Conservation (phyloP, 352 stramenopile species). For the Phytophthora melonis region DNA sequence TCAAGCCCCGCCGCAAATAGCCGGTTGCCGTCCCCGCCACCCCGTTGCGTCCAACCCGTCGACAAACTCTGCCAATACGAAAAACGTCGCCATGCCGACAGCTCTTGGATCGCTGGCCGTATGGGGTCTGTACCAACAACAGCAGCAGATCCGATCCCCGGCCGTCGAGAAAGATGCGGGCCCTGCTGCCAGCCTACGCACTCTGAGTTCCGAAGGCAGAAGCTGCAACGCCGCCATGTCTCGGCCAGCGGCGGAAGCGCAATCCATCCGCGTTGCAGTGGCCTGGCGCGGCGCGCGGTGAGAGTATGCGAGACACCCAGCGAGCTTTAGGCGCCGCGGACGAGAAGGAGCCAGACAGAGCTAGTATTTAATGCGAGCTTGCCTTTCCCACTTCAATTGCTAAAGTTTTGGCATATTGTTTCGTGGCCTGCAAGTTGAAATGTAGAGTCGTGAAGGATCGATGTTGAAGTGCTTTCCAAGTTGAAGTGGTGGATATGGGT, state of each 20-base stretch:
- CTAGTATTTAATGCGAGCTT: slow-evolving; percentile 22
- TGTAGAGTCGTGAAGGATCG: neutral
- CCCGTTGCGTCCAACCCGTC: too few species aligned
- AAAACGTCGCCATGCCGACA: neutral
- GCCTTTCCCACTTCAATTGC: neutral
- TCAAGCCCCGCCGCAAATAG: slow-evolving; percentile 4
- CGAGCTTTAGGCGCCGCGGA: neutral
- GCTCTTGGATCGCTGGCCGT: slow-evolving; percentile 7
- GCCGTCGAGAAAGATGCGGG: slow-evolving; percentile 18
- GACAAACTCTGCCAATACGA: neutral
- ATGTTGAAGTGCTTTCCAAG: neutral
- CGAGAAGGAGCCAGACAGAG: slow-evolving; percentile 15
- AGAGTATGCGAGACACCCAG: too few species aligned
- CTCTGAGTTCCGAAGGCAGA: slow-evolving; percentile 21
- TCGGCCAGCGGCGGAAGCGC: neutral
- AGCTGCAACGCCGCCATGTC: slow-evolving; percentile 10
- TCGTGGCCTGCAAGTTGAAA: too few species aligned
- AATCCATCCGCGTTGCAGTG: slow-evolving; percentile 7
- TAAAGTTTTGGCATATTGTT: too few species aligned
- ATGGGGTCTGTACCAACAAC: slow-evolving; percentile 23
- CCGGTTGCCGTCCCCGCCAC: neutral
- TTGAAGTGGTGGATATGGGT: neutral
- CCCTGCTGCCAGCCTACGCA: neutral
- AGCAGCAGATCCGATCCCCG: slow-evolving; percentile 11
- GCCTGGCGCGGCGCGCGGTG: slow-evolving; percentile 27